Evolutionary conservation across 768 basidiomycete genomes (phyloP), one percentile per base, ranked within the genome.

Genomic region (Russula brevipes): DNA sequence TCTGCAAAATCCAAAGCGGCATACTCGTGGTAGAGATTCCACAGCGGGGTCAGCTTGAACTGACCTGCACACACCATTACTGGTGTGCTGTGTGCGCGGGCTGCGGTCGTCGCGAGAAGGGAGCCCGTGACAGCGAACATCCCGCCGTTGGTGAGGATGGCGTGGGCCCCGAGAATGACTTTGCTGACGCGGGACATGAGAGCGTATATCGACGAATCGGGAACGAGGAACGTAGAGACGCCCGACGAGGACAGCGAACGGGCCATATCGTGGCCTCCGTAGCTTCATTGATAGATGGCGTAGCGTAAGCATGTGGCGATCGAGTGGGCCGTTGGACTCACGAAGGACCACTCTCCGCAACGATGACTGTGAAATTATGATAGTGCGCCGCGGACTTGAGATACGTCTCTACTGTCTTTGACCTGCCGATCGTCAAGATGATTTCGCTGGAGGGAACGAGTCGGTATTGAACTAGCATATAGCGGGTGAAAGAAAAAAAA

Each of bases 161-260:
- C 87, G 74, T 98, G 96, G 11, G 94, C 89, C 35, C 94, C 93
- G 51, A 99, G 81, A 62, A 99, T 85, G 68, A 98, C 89, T 75
- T 99, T 99, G 78, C 94, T 96, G 64, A 96, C 90, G 63, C 96
- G 86, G 5, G 97, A 96, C 86, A 98, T 92, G 66, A 99, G 82
- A 11, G 94, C 93, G 72, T 90, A 96, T 73, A 98, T 87, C 31
- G 94, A 94, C 8, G 93, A 94, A 74, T 98, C 96, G 46, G 97
- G 96, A 56, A 98, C 88, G 53, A 99, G 88, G 72, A 98, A 90
- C n/a, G 94, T 96, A 6, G 92, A 92, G 66, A 98, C 94, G 53
- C 87, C 87, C 16, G 86, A 82, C 4, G 84, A 77, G 4, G 94
- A 91, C 30, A 98, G 80, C 3, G 88, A 83, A 68, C 84, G 78